phyloP scores from a whole-genome alignment of 495 filamentous ascomycete genomes.

The Elasticomyces elasticus region DNA sequence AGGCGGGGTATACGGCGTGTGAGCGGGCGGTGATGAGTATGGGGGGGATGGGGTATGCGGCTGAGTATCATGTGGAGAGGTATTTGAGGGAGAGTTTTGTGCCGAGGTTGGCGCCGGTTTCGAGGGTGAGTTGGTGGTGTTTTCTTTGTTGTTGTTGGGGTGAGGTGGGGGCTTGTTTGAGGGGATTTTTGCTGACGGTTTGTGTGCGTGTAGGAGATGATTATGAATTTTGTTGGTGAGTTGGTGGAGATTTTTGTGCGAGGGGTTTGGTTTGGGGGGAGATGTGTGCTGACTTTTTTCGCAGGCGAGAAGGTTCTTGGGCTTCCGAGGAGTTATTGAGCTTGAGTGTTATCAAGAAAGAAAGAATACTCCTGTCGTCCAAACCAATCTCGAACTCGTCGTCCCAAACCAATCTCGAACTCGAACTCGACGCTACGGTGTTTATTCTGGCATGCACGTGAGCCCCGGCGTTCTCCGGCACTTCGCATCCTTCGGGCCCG shows the following conservation, averaged over 20 bases:
- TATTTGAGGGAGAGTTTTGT: conserved; percentile 67
- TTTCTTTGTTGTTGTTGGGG: no score
- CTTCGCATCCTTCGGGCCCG: no score
- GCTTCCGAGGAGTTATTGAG: conserved; percentile 46
- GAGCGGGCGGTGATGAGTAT: conserved; percentile 47
- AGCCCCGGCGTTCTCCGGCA: no score
- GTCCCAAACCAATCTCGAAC: no score
- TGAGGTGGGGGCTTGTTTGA: no score
- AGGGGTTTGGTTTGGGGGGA: no score
- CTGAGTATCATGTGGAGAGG: conserved; percentile 70
- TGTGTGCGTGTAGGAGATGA: conserved; percentile 55
- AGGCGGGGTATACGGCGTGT: conserved; percentile 67
- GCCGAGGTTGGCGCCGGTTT: conserved; percentile 65
- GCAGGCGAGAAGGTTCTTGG: conserved; percentile 61
- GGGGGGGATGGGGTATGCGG: conserved; percentile 70
- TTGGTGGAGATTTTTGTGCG: not conserved
- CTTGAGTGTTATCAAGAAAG: not conserved
- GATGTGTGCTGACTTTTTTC: conserved; percentile 36
- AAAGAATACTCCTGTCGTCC: not conserved
- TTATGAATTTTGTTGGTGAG: conserved; percentile 68
- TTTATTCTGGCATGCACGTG: no score
- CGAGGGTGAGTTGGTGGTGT: conserved; percentile 44
- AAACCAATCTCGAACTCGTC: no score
- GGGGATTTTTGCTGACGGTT: conserved; percentile 5
- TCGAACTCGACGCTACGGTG: not conserved